Evolutionary conservation across 2,329 filamentous ascomycete genomes (phyloP).

Genomic region (Stemphylium lycopersici): DNA sequence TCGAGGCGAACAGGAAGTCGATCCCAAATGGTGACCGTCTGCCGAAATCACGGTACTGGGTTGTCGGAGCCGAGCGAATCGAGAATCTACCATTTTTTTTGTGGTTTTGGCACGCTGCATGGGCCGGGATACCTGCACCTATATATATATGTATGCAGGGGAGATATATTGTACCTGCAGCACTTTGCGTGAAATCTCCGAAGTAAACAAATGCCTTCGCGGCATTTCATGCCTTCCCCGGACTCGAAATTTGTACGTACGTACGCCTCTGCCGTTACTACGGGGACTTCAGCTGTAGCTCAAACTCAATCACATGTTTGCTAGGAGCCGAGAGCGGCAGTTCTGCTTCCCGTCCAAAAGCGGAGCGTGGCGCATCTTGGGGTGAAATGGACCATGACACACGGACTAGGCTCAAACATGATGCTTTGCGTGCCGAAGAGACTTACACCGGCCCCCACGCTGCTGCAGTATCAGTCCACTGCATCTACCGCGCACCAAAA

Average conservation of each 20-base stretch:
- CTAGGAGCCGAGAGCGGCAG: neutral
- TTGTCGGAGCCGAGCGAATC: neutral
- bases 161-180: neutral
- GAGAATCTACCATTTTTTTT: neutral
- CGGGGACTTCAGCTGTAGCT: neutral
- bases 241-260: neutral
- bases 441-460: neutral
- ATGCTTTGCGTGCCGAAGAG: neutral
- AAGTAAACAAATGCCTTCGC: neutral
- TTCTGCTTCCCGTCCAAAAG: constrained; percentile 3
- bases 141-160: neutral
- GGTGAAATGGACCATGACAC: neutral
- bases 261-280: constrained; percentile 6
- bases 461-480: constrained; percentile 3
- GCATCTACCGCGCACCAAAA: neutral
- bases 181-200: constrained; percentile 1
- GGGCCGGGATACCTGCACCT: neutral
- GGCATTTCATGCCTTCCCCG: neutral
- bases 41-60: constrained; percentile 8
- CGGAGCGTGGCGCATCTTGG: neutral
- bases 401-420: neutral
- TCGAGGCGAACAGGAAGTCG: neutral
- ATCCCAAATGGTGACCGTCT: neutral
- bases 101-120: neutral
- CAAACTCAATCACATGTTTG: constrained; percentile 5